Evolutionary conservation across 108 stramenopile species (phyloP).

Genomic region (Stephanodiscus minutulus): DNA sequence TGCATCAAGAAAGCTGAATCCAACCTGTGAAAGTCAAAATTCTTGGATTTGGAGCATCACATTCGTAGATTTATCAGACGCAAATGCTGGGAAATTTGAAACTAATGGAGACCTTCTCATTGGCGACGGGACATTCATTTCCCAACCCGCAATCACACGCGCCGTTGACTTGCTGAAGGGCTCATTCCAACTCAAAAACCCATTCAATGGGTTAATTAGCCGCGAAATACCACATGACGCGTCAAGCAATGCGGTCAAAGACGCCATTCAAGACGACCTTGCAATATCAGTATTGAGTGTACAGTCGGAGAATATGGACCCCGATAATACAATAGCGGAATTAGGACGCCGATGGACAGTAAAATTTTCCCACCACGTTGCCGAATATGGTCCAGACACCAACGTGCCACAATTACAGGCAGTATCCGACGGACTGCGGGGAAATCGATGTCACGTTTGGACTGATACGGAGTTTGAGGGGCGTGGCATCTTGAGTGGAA

Average conservation of each 20-base stretch:
- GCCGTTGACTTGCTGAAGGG: constrained; percentile 51
- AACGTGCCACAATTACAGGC: constrained; percentile 44
- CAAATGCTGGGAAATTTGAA: constrained; percentile 29
- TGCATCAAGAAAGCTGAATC: constrained; percentile 46
- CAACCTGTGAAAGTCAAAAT: constrained; percentile 61
- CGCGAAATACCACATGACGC: constrained; percentile 40
- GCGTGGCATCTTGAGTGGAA: constrained; percentile 42
- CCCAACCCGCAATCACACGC: constrained; percentile 38
- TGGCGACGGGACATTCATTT: constrained; percentile 40
- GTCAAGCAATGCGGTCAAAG: constrained; percentile 28
- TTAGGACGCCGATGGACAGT: constrained; percentile 62
- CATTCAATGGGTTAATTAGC: constrained; percentile 25
- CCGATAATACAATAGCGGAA: constrained; percentile 39
- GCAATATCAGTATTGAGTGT: constrained; percentile 43
- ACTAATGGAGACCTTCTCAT: constrained; percentile 40
- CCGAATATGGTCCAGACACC: constrained; percentile 28
- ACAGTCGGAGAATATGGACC: constrained; percentile 33
- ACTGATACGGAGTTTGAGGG: constrained; percentile 47
- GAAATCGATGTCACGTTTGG: constrained; percentile 42
- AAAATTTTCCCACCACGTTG: constrained; percentile 45
- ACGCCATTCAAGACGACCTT: constrained; percentile 56
- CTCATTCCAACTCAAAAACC: constrained; percentile 52
- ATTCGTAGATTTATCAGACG: constrained; percentile 52
- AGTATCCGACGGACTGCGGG: constrained; percentile 24
- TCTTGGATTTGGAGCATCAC: constrained; percentile 73